Evolutionary conservation across 2,329 filamentous ascomycete genomes (phyloP), one percentile per base, ranked within the genome.

Genomic region (Fusarium fracticaudum): DNA sequence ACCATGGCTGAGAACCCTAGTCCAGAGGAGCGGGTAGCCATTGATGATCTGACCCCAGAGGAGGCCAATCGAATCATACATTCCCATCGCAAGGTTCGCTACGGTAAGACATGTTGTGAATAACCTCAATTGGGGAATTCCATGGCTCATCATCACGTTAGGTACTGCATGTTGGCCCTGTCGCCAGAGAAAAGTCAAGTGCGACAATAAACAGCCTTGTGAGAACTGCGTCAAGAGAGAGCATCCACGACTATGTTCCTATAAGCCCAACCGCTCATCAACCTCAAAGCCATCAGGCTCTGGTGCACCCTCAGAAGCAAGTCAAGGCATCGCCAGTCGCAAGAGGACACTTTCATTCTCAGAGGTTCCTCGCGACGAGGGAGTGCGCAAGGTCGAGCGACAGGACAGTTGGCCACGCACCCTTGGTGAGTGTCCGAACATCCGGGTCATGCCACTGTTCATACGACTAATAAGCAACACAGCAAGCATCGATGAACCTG

Each of bases 51-150:
- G 79, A 91, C 89, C 53, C 87, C 90, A 15, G 90, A 92, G 80
- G 90, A 92, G 82, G 90, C 90, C 73, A 92, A 85, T 79, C 89
- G 90, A 76, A 92, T 92, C 82, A 92, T 92, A 75, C 90, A 92
- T 80, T 91, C 90, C 60, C 90, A 92, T 79, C 88, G 90, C 74
- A 92, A 92, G 81, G 90, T 92, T 64, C 87, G 90, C 78, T 92
- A 92, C 81, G 90, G 90, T 91, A 86, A 80, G 89, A 59, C 31
- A 47, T 35, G 12, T 44, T 61, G 72, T 26, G 72, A 75, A 75
- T 73, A 71, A 50, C 72, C 33, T 75, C 72, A 73, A 44, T 26
- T 38, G 8, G 22, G 44, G 43, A 67, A 57, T 55, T n/a, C 7
- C 17, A 11, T 69, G 57, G 59, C 69, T 75, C 48, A 76, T 72